Conservation (phyloP, 148 eudicot species). For the Rhododendron simsii region DNA sequence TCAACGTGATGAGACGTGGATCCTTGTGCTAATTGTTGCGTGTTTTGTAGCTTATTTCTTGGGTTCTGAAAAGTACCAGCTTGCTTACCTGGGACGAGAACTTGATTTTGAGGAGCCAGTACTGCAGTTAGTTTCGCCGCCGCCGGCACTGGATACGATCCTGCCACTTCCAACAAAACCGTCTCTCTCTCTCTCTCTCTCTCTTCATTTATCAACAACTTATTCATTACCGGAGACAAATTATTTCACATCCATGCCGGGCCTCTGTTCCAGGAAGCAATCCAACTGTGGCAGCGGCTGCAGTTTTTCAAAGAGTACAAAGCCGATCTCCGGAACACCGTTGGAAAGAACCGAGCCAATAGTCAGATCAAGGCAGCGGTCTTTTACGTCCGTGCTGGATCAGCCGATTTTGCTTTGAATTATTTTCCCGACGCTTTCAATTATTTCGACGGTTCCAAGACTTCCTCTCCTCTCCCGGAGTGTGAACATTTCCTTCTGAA, state of each 20-base stretch:
- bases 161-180: neutral
- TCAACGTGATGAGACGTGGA: neutral
- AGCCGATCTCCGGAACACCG: neutral
- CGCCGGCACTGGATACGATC: neutral
- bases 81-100: neutral
- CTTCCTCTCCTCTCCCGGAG: neutral
- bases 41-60: neutral
- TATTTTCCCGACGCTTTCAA: neutral
- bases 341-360: neutral
- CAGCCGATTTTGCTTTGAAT: neutral
- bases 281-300: neutral
- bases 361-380: neutral
- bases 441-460: neutral
- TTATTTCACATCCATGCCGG: neutral
- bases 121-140: conserved; percentile 7
- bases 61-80: neutral
- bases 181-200: conserved; percentile 11
- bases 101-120: neutral
- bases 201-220: neutral
- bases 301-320: neutral
- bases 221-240: too few relatives aligned
- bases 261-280: conserved; percentile 2
- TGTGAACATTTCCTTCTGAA: neutral
- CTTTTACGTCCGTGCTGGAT: conserved; percentile 3
- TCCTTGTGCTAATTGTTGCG: neutral